Conservation (phyloP, 176 grass and related monocot genomes). For the Oropetium thomaeum region DNA sequence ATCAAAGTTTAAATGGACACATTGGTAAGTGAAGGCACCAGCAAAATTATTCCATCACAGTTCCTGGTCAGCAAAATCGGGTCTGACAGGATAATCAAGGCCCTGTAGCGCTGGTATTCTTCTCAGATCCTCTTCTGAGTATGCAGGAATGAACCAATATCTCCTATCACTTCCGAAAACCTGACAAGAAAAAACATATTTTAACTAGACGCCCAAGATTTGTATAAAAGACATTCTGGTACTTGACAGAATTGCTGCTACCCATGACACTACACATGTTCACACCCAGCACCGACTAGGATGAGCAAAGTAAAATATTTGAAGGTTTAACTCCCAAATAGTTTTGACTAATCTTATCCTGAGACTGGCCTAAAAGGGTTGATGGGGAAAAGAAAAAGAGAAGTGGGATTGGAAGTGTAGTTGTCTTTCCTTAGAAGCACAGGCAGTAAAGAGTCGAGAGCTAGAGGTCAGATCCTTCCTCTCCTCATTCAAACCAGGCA, state of each 20-base stretch:
- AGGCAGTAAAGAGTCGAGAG: too few relatives aligned
- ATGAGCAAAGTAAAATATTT: neutral
- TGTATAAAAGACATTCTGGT: neutral
- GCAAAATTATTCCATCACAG: constrained; percentile 31
- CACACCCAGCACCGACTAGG: neutral
- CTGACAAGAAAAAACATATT: constrained; percentile 39
- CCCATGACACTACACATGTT: neutral
- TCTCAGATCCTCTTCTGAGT: constrained; percentile 91
- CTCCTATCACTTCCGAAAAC: constrained; percentile 77
- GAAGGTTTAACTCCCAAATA: neutral
- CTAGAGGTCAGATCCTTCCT: too few relatives aligned
- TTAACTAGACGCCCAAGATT: neutral
- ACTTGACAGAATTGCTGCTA: neutral
- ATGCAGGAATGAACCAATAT: constrained; percentile 90
- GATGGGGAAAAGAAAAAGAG: too few relatives aligned
- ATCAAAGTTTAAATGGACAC: neutral
- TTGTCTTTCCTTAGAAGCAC: too few relatives aligned
- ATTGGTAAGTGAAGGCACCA: neutral
- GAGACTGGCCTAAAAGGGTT: too few relatives aligned
- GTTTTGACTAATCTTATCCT: too few relatives aligned
- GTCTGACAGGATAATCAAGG: constrained; percentile 80
- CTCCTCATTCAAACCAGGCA: too few relatives aligned
- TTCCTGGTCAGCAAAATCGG: constrained; percentile 61
- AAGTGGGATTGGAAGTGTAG: too few relatives aligned
- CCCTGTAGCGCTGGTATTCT: constrained; percentile 75